Evolutionary conservation across 2,329 filamentous ascomycete genomes (phyloP).

Genomic region (Cordyceps javanica): DNA sequence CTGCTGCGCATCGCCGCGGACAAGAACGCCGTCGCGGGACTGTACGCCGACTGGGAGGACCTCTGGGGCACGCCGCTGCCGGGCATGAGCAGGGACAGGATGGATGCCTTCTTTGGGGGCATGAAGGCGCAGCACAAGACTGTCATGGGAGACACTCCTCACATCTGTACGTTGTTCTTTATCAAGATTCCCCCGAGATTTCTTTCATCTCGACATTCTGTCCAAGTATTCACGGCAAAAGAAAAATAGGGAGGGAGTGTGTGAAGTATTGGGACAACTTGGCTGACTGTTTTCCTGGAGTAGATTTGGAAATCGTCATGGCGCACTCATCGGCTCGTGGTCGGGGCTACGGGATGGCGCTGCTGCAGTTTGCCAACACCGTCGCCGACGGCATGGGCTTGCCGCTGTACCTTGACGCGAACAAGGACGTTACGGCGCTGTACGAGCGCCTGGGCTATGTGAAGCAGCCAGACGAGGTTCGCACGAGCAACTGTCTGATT

Average conservation of each 20-base stretch:
- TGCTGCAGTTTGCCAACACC: constrained; percentile 6
- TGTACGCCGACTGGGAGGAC: background rate
- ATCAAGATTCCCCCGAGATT: too few species aligned
- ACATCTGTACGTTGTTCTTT: constrained; percentile 15
- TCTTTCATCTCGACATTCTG: too few species aligned
- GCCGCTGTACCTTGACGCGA: constrained; percentile 17
- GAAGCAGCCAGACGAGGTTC: constrained; percentile 1
- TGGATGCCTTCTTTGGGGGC: constrained; percentile 15
- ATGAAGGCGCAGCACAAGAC: constrained; percentile 16
- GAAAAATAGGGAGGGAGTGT: too few species aligned
- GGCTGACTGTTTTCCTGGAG: too few species aligned
- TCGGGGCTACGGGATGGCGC: constrained; percentile 14
- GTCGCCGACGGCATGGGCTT: constrained; percentile 14
- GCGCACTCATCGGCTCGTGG: constrained; percentile 15
- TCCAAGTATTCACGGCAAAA: too few species aligned
- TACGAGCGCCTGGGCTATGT: constrained; percentile 16
- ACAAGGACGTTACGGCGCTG: constrained; percentile 12
- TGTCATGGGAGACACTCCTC: constrained; percentile 14
- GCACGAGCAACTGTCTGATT: constrained; percentile 12
- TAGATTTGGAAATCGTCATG: constrained; percentile 17
- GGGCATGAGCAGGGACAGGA: constrained; percentile 11
- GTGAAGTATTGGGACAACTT: too few species aligned
- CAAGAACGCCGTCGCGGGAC: constrained; percentile 11
- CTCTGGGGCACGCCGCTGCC: constrained; percentile 10
- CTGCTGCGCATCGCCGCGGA: constrained; percentile 11